These are phyloP conservation scores for Amyloporia xantha DNA, from an alignment of 768 basidiomycete species.

Conservation along the genomic window DNA sequence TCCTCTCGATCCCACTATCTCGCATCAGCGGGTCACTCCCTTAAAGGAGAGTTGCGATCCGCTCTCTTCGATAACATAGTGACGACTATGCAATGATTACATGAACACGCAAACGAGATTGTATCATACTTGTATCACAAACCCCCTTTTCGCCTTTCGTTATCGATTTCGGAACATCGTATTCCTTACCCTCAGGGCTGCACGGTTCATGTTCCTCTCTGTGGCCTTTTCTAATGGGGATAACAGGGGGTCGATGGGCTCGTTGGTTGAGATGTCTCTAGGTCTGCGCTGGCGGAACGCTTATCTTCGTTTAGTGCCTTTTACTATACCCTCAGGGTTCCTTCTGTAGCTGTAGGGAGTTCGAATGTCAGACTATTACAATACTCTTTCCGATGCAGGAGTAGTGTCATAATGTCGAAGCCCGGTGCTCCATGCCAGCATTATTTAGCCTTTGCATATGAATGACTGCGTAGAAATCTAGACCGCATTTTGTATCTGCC, in stretches of 20 bases:
- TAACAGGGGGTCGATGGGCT: not conserved
- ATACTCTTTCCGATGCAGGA: too few relatives aligned
- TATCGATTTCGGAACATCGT: not conserved
- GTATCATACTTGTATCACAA: slow-evolving; percentile 1
- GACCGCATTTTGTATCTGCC: too few relatives aligned
- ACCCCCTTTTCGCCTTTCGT: not conserved
- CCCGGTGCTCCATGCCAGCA: too few relatives aligned
- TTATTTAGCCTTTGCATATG: too few relatives aligned
- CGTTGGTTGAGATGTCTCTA: not conserved
- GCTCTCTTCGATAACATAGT: not conserved
- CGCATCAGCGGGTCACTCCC: not conserved
- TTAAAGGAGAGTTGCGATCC: not conserved
- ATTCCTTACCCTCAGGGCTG: not conserved
- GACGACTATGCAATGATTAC: not conserved
- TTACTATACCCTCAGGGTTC: not conserved
- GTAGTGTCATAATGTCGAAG: too few relatives aligned
- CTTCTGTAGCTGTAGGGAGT: not conserved
- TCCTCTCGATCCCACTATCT: not conserved
- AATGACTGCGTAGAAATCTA: too few relatives aligned
- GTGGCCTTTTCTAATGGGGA: not conserved
- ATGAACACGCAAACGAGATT: not conserved
- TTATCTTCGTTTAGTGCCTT: not conserved
- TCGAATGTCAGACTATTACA: not conserved
- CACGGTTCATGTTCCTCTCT: not conserved
- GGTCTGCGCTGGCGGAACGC: not conserved